Percentiles rank a stretch among this genome's conserved stretches.
These are phyloP conservation scores for Lipomyces spencermartinsiae DNA, from an alignment of 805 yeast genomes.

Conservation along the genomic window DNA sequence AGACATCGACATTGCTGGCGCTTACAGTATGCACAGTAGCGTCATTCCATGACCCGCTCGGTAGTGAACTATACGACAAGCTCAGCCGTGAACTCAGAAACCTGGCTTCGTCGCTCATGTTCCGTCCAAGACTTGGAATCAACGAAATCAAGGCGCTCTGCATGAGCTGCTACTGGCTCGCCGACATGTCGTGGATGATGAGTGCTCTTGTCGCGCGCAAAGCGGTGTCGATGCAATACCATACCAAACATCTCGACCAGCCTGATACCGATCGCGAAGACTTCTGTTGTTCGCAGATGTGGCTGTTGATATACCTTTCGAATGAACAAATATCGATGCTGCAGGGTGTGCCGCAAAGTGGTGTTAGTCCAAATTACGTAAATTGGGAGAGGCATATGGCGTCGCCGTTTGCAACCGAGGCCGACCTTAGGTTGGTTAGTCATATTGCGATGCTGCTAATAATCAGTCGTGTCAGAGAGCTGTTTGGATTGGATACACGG, in stretches of 20 bases:
- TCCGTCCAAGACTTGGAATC: conserved; percentile 28
- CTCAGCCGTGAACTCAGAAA: conserved; percentile 24
- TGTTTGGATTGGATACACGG: conserved; percentile 27
- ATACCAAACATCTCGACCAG: conserved; percentile 26
- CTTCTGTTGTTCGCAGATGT: conserved; percentile 20
- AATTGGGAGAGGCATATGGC: conserved; percentile 31
- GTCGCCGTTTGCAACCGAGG: conserved; percentile 23
- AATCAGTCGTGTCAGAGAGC: conserved; percentile 26
- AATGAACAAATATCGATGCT: conserved; percentile 31
- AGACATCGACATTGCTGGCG: conserved; percentile 26
- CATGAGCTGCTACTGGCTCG: conserved; percentile 31
- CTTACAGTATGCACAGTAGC: conserved; percentile 28
- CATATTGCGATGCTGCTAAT: conserved; percentile 31
- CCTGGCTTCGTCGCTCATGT: conserved; percentile 20
- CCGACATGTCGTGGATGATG: conserved; percentile 34
- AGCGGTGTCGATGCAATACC: conserved; percentile 32
- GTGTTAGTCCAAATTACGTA: conserved; percentile 24
- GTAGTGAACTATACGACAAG: conserved; percentile 29
- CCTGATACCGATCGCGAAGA: conserved; percentile 23
- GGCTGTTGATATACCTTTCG: conserved; percentile 27
- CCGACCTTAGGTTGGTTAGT: conserved; percentile 22
- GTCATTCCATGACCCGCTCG: conserved; percentile 30
- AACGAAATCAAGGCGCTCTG: conserved; percentile 31
- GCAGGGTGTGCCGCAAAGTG: conserved; percentile 30
- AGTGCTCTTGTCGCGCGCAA: conserved; percentile 25